Evolutionary conservation across 2,329 filamentous ascomycete species (phyloP), one percentile per base, ranked within the genome.

Genomic region (Neofusicoccum sp.): DNA sequence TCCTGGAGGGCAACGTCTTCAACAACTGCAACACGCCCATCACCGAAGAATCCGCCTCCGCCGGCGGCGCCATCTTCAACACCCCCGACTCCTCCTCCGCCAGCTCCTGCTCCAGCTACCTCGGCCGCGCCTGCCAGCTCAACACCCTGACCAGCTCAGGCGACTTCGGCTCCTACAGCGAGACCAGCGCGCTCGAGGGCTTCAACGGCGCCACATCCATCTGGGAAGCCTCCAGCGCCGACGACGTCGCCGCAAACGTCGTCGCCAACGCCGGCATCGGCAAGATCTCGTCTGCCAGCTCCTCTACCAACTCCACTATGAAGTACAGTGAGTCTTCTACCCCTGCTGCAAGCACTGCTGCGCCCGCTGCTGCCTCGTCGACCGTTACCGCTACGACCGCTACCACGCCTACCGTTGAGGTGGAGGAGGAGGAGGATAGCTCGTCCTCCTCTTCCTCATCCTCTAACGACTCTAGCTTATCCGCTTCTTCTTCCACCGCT

Each of bases 1-100:
- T 69, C 14, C 30, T 80, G 26, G 79, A 81, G 66, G 79, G 78
- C 33, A 80, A 81, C 69, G 73, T 74, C 60, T 80, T 81, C 66
- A 68, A 74, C 41, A 66, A 73, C 7, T 76, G 80, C 53, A 70
- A 71, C 8, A 77, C 73, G 16, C 76, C 77, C n/a, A 64, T 75
- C 26, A 78, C 76, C 0, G 62, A 67, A 33, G 62, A 65, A 38
- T 64, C 67, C 0, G 73, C 71, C 47, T 67, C 62, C 6, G 64
- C 67, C 33, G 62, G 64, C 14, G 73, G 70, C 14, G 65, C 68
- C 31, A 64, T 70, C 43, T 71, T 71, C 54, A 70, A 72, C 44
- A 71, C 65, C 33, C 58, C 58, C 16, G 9, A 11, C 34, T 16
- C 16, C 1, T 48, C 33, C 58, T 48, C 54, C 14, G 54, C 45